A percentile compares a stretch with the other conserved stretches of the same genome.
phyloP scores from a whole-genome alignment of 2,329 filamentous ascomycete genomes.

The Cladophialophora psammophila region DNA sequence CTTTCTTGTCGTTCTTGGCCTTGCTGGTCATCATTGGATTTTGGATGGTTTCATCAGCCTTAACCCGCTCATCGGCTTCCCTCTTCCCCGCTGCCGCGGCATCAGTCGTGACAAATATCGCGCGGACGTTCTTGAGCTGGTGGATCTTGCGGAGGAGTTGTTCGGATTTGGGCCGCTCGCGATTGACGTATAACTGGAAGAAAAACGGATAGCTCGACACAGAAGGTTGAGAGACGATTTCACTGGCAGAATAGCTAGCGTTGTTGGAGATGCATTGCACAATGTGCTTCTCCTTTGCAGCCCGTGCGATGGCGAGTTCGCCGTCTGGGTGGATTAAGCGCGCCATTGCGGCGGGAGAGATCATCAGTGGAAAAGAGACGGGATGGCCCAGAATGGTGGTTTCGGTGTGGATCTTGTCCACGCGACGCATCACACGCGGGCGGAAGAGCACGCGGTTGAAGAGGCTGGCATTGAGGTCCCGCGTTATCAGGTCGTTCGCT shows the following conservation, averaged over 20 bases:
- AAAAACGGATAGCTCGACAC: constrained; percentile 56
- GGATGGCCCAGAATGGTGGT: constrained; percentile 64
- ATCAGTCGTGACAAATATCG: constrained; percentile 42
- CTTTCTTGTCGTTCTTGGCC: constrained; percentile 60
- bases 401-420: constrained; percentile 59
- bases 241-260: constrained; percentile 64
- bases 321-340: constrained; percentile 69
- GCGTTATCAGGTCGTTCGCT: constrained; percentile 68
- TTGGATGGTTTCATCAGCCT: constrained; percentile 53
- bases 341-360: constrained; percentile 70
- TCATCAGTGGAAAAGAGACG: constrained; percentile 66
- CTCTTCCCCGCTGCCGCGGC: constrained; percentile 58
- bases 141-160: constrained; percentile 52
- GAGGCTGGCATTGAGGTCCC: constrained; percentile 61
- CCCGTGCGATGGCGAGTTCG: constrained; percentile 65
- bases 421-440: constrained; percentile 65
- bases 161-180: constrained; percentile 58
- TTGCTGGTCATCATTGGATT: constrained; percentile 41
- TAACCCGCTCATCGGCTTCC: constrained; percentile 65
- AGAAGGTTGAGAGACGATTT: constrained; percentile 55
- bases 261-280: constrained; percentile 69
- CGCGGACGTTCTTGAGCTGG: constrained; percentile 38
- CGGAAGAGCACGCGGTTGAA: constrained; percentile 67
- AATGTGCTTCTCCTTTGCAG: constrained; percentile 59
- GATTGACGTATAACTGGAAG: constrained; percentile 65